Evolutionary conservation across 208 protist genomes (phyloP).

Genomic region (Phytomonas sp.): DNA sequence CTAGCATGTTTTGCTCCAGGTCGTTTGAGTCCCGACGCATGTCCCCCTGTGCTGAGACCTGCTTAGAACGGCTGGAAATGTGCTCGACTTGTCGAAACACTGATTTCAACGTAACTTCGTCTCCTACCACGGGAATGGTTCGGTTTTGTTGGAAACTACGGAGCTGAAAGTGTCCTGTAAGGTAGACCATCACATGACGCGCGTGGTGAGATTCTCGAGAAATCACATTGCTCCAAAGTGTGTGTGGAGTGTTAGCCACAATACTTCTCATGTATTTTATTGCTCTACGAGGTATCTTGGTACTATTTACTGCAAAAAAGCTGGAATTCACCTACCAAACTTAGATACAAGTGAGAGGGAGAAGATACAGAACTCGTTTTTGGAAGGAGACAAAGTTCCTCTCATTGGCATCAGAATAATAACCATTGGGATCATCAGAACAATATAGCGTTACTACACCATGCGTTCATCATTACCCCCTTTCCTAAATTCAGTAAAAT

Average conservation of each 20-base stretch:
- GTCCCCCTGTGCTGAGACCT: not conserved
- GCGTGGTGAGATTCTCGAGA: not conserved
- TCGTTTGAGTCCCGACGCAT: not conserved
- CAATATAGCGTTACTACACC: not conserved
- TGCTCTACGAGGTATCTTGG: not conserved
- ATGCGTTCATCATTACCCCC: not conserved
- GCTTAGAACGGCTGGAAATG: not conserved
- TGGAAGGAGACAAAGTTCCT: not conserved
- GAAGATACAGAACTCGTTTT: not conserved
- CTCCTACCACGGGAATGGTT: not conserved
- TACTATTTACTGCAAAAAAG: not conserved
- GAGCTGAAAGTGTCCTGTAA: not conserved
- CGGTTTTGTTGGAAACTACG: not conserved
- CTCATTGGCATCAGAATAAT: not conserved
- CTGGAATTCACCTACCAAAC: not conserved
- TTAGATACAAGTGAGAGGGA: not conserved
- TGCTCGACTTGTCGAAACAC: not conserved
- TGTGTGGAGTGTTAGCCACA: not conserved
- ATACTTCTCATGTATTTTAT: not conserved
- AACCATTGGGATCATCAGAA: not conserved
- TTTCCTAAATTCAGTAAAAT: not conserved
- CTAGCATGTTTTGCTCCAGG: not conserved
- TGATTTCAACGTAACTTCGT: not conserved
- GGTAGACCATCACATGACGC: not conserved
- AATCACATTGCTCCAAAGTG: not conserved